phyloP scores from a whole-genome alignment of 345 rosid species.

The Capsella bursapastoris region DNA sequence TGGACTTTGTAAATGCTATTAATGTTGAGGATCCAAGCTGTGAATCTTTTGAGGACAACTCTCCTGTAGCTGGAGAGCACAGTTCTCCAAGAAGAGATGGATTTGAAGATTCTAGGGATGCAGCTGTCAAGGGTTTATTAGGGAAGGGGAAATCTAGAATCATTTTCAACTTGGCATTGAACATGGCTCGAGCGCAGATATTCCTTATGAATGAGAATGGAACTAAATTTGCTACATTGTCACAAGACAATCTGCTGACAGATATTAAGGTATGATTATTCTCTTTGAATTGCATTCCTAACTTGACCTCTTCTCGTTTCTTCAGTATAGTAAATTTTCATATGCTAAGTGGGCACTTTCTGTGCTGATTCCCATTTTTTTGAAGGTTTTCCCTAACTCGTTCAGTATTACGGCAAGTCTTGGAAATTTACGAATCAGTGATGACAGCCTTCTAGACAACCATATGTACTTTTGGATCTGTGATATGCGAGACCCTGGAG shows the following conservation, averaged over 20 bases:
- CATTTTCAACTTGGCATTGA: slow-evolving; percentile 75
- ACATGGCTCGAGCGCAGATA: slow-evolving; percentile 92
- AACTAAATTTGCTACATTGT: slow-evolving; percentile 82
- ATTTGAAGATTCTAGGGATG: slow-evolving; percentile 59
- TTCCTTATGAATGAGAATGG: slow-evolving; percentile 91
- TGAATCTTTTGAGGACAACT: slow-evolving; percentile 64
- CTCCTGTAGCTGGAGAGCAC: slow-evolving; percentile 55
- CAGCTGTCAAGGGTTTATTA: slow-evolving; percentile 80
- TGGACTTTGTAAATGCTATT: slow-evolving; percentile 86
- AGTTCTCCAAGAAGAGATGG: slow-evolving; percentile 51
- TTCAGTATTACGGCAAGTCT: slow-evolving; percentile 86
- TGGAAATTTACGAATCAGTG: slow-evolving; percentile 95
- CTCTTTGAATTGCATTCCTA: slow-evolving; percentile 31
- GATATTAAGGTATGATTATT: slow-evolving; percentile 75
- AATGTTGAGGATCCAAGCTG: slow-evolving; percentile 61
- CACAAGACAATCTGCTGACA: slow-evolving; percentile 84
- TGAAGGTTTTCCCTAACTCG: slow-evolving; percentile 94
- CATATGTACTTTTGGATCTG: slow-evolving; percentile 96
- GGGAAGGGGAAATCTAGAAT: slow-evolving; percentile 94
- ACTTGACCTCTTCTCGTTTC: slow-evolving; percentile 7
- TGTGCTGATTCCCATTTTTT: slow-evolving; percentile 35
- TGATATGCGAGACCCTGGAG: slow-evolving; percentile 98
- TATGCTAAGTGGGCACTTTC: slow-evolving; percentile 4
- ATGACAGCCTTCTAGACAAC: slow-evolving; percentile 78
- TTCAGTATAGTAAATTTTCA: slow-evolving; percentile 23